phyloP scores from a whole-genome alignment of 2,329 filamentous ascomycete species.

The Aureobasidium uvarum region DNA sequence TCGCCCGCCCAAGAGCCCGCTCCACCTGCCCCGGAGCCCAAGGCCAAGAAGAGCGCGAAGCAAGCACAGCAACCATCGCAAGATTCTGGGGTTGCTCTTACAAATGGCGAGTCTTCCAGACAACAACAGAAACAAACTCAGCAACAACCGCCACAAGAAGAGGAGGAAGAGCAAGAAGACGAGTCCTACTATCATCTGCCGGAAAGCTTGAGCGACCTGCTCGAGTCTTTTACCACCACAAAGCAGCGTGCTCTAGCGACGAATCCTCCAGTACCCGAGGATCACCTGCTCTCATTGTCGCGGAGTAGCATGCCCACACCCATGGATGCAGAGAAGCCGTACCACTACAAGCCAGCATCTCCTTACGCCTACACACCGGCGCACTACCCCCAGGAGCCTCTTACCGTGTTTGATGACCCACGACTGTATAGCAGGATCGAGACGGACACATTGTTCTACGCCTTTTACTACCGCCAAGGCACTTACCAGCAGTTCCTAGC shows the following conservation, averaged over 20 bases:
- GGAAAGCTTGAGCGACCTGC: conserved; percentile 79
- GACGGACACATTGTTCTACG: conserved; percentile 94
- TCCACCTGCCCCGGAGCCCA: conserved; percentile 13
- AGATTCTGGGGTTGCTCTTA: conserved; percentile 41
- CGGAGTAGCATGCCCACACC: conserved; percentile 71
- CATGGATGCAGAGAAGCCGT: conserved; percentile 75
- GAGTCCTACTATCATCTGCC: conserved; percentile 94
- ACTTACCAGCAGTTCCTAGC: conserved; percentile 94
- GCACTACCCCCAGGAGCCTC: conserved; percentile 90
- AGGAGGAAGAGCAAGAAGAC: conserved; percentile 53
- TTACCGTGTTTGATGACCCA: conserved; percentile 87
- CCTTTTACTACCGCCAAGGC: conserved; percentile 98
- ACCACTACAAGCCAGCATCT: conserved; percentile 79
- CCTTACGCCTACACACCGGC: conserved; percentile 70
- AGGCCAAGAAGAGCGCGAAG: conserved; percentile 31
- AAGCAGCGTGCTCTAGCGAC: conserved; percentile 65
- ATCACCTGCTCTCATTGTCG: conserved; percentile 73
- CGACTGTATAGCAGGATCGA: conserved; percentile 85
- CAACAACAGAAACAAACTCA: conserved; percentile 36
- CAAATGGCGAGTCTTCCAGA: conserved; percentile 54
- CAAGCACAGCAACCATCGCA: conserved; percentile 37
- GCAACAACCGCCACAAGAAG: conserved; percentile 10
- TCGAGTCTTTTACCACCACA: conserved; percentile 84
- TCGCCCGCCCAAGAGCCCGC: conserved; percentile 17
- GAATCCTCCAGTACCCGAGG: conserved; percentile 57